Conservation (phyloP, 164 flowering plant genomes). For the Aristolochia contorta region DNA sequence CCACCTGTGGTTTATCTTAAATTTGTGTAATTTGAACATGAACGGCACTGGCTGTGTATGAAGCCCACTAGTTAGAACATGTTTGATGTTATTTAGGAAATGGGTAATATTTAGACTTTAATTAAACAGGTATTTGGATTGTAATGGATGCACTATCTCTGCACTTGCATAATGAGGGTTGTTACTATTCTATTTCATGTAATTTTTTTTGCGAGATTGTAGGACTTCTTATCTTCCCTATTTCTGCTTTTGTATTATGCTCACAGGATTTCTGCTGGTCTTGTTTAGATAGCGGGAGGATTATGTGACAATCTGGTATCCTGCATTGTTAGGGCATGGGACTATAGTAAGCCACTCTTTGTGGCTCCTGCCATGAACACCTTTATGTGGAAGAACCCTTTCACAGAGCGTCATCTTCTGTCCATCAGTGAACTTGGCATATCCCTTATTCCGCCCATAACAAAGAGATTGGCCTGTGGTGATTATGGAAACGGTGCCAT, state of each 20-base stretch:
- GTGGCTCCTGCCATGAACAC: slow-evolving; percentile 97
- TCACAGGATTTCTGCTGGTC: too few species aligned
- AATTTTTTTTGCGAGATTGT: background rate
- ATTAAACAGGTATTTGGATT: too few species aligned
- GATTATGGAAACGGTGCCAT: slow-evolving; percentile 91
- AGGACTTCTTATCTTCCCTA: too few species aligned
- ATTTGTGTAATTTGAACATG: too few species aligned
- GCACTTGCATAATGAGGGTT: background rate
- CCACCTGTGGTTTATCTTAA: too few species aligned
- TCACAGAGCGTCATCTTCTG: slow-evolving; percentile 70
- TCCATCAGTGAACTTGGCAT: slow-evolving; percentile 62
- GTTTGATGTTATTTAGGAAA: too few species aligned
- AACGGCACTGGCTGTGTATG: too few species aligned
- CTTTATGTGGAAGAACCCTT: slow-evolving; percentile 87
- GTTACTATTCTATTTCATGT: background rate
- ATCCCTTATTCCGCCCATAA: slow-evolving; percentile 64
- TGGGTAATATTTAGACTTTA: too few species aligned
- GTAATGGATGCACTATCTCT: too few species aligned
- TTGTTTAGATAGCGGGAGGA: slow-evolving; percentile 70
- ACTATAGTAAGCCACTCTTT: slow-evolving; percentile 68
- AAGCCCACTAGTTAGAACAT: too few species aligned
- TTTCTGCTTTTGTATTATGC: too few species aligned
- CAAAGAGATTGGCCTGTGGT: slow-evolving; percentile 79
- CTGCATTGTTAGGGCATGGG: slow-evolving; percentile 90
- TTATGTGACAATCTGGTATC: slow-evolving; percentile 84